Evolutionary conservation across 768 basidiomycete genomes (phyloP).

Genomic region (Cantharellus cinnabarinus): DNA sequence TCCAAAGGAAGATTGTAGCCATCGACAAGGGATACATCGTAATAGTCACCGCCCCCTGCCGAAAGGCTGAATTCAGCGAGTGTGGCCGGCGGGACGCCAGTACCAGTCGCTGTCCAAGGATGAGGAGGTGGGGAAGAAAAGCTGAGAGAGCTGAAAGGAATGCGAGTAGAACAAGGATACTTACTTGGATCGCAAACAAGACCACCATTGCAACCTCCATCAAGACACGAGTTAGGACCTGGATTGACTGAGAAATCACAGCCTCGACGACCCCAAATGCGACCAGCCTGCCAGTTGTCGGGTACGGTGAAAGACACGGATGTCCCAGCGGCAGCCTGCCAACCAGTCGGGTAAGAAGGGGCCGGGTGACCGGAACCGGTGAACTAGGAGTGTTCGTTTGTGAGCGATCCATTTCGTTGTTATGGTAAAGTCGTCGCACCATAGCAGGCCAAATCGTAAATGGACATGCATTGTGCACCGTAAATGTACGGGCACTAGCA

Average conservation of each 20-base stretch:
- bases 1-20: neutral
- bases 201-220: conserved; percentile 14
- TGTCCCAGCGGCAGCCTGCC: conserved; percentile 8
- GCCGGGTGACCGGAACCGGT: too few relatives aligned
- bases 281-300: conserved; percentile 12
- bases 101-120: conserved; percentile 14
- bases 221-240: conserved; percentile 8
- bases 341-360: neutral
- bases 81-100: conserved; percentile 14
- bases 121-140: too few relatives aligned
- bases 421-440: neutral
- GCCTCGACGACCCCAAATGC: conserved; percentile 9
- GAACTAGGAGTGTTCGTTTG: too few relatives aligned
- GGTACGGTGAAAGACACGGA: conserved; percentile 8
- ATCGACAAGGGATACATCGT: conserved; percentile 9
- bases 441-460: conserved; percentile 9
- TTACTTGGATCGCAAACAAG: conserved; percentile 17
- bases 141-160: too few relatives aligned
- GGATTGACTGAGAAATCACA: conserved; percentile 7
- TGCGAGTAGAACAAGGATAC: neutral
- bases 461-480: conserved; percentile 2
- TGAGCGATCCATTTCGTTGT: too few relatives aligned
- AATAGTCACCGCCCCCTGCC: conserved; percentile 6
- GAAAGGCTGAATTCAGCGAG: conserved; percentile 9
- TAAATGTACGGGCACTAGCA: conserved; percentile 1